A percentile compares a stretch with the other conserved stretches of the same genome.
These are phyloP conservation scores for Geranium brycei DNA, from an alignment of 345 rosid species.

Conservation along the genomic window DNA sequence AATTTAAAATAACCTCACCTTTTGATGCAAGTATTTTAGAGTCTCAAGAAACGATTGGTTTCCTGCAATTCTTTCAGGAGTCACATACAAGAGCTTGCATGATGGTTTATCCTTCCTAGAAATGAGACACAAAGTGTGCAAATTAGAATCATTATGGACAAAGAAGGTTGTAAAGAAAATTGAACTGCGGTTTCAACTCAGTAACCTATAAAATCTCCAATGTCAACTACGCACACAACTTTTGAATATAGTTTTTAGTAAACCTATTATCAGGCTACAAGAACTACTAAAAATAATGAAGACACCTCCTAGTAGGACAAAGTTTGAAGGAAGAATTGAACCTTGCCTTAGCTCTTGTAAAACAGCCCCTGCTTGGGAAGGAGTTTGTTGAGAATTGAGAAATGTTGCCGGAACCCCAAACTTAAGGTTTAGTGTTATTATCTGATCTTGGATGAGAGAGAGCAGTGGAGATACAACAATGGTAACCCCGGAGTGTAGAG, in stretches of 20 bases:
- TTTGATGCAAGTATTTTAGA: constrained; percentile 44
- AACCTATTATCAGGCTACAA: neutral
- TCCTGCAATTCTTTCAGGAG: constrained; percentile 83
- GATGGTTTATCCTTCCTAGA: constrained; percentile 61
- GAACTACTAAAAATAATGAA: neutral
- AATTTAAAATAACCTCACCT: constrained; percentile 28
- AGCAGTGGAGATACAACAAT: constrained; percentile 75
- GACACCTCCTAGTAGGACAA: neutral
- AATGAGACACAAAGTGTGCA: constrained; percentile 9
- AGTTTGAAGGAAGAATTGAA: constrained; percentile 1
- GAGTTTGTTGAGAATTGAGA: constrained; percentile 77
- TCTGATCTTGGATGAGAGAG: constrained; percentile 89
- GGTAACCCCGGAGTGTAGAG: constrained; percentile 73
- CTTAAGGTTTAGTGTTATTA: constrained; percentile 62
- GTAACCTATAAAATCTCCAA: neutral
- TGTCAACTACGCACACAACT: too few relatives aligned
- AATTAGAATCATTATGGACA: neutral
- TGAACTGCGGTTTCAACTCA: neutral
- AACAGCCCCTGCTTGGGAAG: constrained; percentile 66
- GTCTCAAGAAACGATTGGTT: constrained; percentile 47
- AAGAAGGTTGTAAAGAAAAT: neutral
- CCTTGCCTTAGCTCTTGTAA: constrained; percentile 76
- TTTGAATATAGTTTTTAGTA: neutral
- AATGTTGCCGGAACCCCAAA: constrained; percentile 76
- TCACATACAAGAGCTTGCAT: constrained; percentile 82